Evolutionary conservation across 805 yeast species (phyloP).

Genomic region (Torulaspora quercuum): DNA sequence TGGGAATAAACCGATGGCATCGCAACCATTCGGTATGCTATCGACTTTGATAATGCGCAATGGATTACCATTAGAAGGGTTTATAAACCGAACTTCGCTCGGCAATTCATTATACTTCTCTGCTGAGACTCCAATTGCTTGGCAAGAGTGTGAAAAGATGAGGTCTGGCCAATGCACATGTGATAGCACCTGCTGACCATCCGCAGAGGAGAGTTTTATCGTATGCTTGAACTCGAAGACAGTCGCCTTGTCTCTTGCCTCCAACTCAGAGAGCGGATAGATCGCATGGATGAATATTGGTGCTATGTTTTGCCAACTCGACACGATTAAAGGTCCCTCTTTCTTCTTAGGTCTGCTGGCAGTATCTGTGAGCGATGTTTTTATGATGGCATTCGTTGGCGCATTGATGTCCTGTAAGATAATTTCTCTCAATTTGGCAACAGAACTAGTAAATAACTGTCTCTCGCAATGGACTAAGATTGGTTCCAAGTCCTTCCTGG

Average conservation of each 20-base stretch:
- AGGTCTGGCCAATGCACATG: constrained; percentile 24
- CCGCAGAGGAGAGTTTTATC: constrained; percentile 10
- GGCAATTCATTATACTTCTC: constrained; percentile 11
- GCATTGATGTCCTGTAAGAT: constrained; percentile 10
- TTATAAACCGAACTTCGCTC: constrained; percentile 8
- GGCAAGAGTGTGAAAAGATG: constrained; percentile 20
- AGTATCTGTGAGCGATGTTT: constrained; percentile 2
- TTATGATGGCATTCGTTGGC: constrained; percentile 3
- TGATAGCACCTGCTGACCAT: constrained; percentile 3
- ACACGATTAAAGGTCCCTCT: not conserved
- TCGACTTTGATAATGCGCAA: constrained; percentile 18
- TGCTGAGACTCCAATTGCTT: constrained; percentile 26
- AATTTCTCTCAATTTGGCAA: constrained; percentile 7
- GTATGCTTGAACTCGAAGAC: constrained; percentile 8
- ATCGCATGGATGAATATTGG: constrained; percentile 10
- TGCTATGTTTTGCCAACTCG: constrained; percentile 9
- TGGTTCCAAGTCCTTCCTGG: not conserved
- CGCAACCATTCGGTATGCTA: constrained; percentile 14
- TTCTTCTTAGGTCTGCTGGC: not conserved
- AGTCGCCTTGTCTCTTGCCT: constrained; percentile 1
- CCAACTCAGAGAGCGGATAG: constrained; percentile 5
- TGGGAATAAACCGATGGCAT: constrained; percentile 31
- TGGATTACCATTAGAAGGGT: constrained; percentile 19
- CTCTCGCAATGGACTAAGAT: constrained; percentile 2
- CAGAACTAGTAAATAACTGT: constrained; percentile 3